Conservation (phyloP, 495 filamentous ascomycete species). For the Neurospora pannonica region DNA sequence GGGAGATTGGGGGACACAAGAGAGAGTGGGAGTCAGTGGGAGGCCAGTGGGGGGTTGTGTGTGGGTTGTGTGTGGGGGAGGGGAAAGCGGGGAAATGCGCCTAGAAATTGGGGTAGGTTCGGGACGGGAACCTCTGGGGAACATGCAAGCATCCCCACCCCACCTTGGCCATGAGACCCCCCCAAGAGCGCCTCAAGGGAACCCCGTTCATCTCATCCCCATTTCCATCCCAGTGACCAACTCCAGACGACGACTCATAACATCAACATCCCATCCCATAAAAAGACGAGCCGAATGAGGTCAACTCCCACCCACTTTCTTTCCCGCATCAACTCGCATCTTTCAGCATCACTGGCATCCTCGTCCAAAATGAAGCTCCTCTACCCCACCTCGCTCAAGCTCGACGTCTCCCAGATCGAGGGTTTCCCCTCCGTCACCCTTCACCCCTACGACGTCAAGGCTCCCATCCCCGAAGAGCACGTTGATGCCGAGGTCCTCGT, state of each 20-base stretch:
- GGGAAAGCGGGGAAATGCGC: neutral
- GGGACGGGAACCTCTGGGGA: neutral
- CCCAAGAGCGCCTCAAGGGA: neutral
- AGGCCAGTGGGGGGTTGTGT: neutral
- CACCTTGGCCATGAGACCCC: neutral
- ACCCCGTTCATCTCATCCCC: neutral
- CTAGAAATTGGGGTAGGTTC: neutral
- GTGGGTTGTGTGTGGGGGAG: neutral
- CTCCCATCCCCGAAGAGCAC: slow-evolving; percentile 39
- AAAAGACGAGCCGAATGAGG: neutral
- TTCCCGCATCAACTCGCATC: neutral
- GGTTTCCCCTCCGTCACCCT: slow-evolving; percentile 42
- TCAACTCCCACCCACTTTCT: neutral
- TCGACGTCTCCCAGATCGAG: slow-evolving; percentile 39
- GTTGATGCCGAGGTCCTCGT: slow-evolving; percentile 47
- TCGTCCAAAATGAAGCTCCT: slow-evolving; percentile 46
- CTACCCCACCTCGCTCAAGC: slow-evolving; percentile 48
- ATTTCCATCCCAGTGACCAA: neutral
- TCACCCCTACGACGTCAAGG: slow-evolving; percentile 45
- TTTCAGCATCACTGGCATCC: neutral
- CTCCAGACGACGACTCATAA: neutral
- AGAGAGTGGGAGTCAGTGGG: neutral
- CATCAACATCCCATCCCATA: neutral
- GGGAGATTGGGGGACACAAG: neutral
- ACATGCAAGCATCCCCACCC: neutral